phyloP scores from a whole-genome alignment of 441 rosid genomes.

The Bocquillonia castaneifolia region DNA sequence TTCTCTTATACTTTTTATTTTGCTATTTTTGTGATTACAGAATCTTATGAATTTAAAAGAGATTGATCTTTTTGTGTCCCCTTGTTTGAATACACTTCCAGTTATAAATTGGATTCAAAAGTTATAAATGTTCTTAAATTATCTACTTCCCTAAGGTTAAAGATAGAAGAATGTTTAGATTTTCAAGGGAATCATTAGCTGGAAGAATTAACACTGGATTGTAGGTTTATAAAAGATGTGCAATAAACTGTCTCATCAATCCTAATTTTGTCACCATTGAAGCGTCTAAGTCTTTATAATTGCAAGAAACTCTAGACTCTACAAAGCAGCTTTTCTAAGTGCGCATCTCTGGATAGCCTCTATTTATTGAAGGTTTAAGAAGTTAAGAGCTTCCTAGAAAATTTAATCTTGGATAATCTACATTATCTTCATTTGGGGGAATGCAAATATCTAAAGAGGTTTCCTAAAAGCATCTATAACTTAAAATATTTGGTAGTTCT shows the following conservation, averaged over 20 bases:
- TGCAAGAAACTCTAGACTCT: slow-evolving; percentile 6
- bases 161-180: too few species aligned
- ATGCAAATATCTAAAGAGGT: not conserved
- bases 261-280: not conserved
- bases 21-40: not conserved
- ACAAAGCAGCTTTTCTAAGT: not conserved
- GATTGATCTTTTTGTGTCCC: not conserved
- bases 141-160: too few species aligned
- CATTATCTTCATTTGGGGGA: not conserved
- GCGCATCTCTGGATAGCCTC: not conserved
- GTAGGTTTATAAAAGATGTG: too few species aligned
- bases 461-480: slow-evolving; percentile 8
- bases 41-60: not conserved
- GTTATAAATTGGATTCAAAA: not conserved
- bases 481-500: not conserved
- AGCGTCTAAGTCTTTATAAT: not conserved
- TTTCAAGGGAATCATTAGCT: too few species aligned
- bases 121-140: too few species aligned
- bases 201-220: too few species aligned
- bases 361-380: not conserved
- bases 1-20: not conserved
- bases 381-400: slow-evolving; percentile 1
- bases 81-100: not conserved
- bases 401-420: not conserved
- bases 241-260: too few species aligned